Percentiles rank a stretch among this genome's conserved stretches.
Evolutionary conservation across 768 basidiomycete species (phyloP).

Genomic region (Crepidotus variabilis): DNA sequence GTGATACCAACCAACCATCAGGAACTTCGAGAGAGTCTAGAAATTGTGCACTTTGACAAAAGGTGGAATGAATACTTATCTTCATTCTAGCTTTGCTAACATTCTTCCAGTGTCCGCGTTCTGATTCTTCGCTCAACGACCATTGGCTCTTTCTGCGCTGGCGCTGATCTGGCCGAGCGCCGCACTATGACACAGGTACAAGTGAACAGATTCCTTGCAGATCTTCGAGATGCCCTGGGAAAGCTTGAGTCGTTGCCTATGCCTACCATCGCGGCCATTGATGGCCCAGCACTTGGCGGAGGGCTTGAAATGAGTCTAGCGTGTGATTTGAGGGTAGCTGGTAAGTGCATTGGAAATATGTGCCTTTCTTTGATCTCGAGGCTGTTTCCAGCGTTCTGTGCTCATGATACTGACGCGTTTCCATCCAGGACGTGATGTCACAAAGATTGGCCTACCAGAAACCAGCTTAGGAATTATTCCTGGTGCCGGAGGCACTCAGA

Average conservation of each 20-base stretch:
- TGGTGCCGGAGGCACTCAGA: slow-evolving; percentile 87
- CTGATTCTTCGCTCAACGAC: slow-evolving; percentile 82
- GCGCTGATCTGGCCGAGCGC: slow-evolving; percentile 85
- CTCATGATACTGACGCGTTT: not conserved
- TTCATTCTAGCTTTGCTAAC: not conserved
- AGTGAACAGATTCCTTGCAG: slow-evolving; percentile 73
- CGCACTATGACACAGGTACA: slow-evolving; percentile 75
- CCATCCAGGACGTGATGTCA: slow-evolving; percentile 53
- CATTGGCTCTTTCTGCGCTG: slow-evolving; percentile 82
- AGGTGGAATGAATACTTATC: slow-evolving; percentile 34
- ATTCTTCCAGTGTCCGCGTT: slow-evolving; percentile 55
- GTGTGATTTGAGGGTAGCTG: slow-evolving; percentile 88
- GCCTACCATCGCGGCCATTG: slow-evolving; percentile 90
- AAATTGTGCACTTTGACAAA: slow-evolving; percentile 62
- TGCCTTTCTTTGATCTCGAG: not conserved
- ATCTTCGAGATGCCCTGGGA: slow-evolving; percentile 66
- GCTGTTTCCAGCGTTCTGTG: not conserved
- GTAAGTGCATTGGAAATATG: slow-evolving; percentile 35
- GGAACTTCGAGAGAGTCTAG: slow-evolving; percentile 72
- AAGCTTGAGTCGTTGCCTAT: slow-evolving; percentile 80
- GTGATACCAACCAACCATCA: slow-evolving; percentile 20
- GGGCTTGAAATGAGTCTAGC: slow-evolving; percentile 85
- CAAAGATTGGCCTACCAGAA: slow-evolving; percentile 88
- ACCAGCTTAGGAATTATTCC: slow-evolving; percentile 79
- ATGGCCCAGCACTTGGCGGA: slow-evolving; percentile 92